Evolutionary conservation across 768 basidiomycete species (phyloP), one percentile per base, ranked within the genome.

Genomic region (Russula compacta): DNA sequence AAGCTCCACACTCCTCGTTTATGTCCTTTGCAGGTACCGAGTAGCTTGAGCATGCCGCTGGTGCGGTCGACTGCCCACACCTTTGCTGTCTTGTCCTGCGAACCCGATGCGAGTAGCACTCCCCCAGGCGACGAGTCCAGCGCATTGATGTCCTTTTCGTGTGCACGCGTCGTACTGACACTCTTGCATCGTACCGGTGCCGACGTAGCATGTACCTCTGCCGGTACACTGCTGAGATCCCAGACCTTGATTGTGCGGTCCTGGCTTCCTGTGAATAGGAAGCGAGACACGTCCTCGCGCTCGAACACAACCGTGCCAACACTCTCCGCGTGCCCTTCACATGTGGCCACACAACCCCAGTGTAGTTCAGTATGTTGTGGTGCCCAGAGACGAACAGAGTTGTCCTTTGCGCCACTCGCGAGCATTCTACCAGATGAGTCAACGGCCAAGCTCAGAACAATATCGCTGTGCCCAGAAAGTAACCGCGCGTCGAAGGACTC

Each of bases 171-270:
- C 12, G 97, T 98, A 38, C 81, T 80, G 38, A 98, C 76, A 64
- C 92, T 92, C 69, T 81, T 83, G 70, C 86, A 87, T 61, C 81
- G 84, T 38, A 76, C 56, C 24, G 73, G 64, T 47, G 76, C 71
- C 24, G 62, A 68, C 32, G 67, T 67, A 6, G 66, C 68, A 6
- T 70, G 64, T n/a, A 56, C 66, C 40, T 65, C 64, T n/a, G 74
- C 53, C 1, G 79, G 73, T 4, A 86, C 73, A 14, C 74, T 70
- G 0, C 81, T 75, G n/a, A 98, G 71, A 73, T 98, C 93, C 97
- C 97, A 99, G 85, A 98, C 88, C 74, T 99, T 99, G 71, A 98
- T 89, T 4, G 97, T 98, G 46, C 92, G 84, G 72, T 99, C 97
- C 73, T 98, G 95, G 70, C 89, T 92, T 36, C 95, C 97, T 14